Base-by-base conservation (phyloP, 768 basidiomycete genomes). In the Amanita rubescens region DNA sequence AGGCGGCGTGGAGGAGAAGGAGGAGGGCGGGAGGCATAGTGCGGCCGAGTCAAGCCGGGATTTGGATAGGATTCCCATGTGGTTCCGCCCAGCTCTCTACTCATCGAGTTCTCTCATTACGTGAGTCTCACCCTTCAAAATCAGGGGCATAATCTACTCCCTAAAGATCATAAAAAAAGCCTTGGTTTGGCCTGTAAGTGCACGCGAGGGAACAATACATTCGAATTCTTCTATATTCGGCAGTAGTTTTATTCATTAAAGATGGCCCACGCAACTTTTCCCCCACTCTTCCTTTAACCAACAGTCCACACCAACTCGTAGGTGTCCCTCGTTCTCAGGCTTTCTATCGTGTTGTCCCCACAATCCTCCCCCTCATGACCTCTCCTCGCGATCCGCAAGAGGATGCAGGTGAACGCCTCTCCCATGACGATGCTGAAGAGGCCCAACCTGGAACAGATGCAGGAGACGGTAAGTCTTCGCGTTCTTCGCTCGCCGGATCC, bases 191-290 rank as follows among this genome's bases (percentile, higher is more conserved):
- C 62, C 62, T 64, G 63, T 65, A 74, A 76, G 74, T 78, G 74
- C 79, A 81, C 78, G 79, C 81, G 78, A 80, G 76, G 73, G 76
- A 82, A 84, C 75, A 55, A 55, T 55, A 55, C 61, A 82, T 74
- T 71, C 71, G 65, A 71, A 65, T 70, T 69, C 75, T 76, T 77
- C 82, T 82, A 82, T 73, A 82, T 82, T 77, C 80, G 82, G 82
- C 74, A 79, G 77, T 75, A 72, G 73, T 75, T 55, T 79, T 77
- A 77, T 79, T 81, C 78, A 80, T 81, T 85, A 87, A 88, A 87
- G 82, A 81, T 79, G 79, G 78, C 69, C 71, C 72, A 70, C 62
- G 58, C 71, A 76, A 72, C 73, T 75, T 82, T 78, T 77, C 74
- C 81, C n/a, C 81, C 69, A 60, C 66, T 72, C 69, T 70, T 71